Conservation (phyloP, 2,329 filamentous ascomycete species). For the Fusarium sp. region DNA sequence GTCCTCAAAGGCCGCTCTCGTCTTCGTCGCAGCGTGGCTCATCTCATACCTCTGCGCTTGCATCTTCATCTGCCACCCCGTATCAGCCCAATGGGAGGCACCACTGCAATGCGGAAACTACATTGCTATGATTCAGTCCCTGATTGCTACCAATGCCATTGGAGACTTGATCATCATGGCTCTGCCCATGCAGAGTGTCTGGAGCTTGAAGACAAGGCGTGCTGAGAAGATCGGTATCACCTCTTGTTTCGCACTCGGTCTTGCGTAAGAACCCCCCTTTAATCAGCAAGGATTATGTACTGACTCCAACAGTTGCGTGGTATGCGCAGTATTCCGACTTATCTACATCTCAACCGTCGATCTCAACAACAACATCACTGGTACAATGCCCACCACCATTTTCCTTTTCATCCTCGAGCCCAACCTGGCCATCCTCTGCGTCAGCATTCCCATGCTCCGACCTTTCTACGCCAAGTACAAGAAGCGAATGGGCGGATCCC, state of each 20-base stretch:
- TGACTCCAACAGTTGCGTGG: conserved; percentile 50
- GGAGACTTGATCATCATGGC: conserved; percentile 56
- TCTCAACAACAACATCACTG: conserved; percentile 53
- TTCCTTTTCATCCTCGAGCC: conserved; percentile 58
- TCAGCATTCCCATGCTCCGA: conserved; percentile 58
- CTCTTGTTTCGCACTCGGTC: conserved; percentile 53
- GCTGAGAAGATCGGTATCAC: conserved; percentile 55
- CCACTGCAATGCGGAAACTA: conserved; percentile 51
- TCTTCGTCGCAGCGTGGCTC: conserved; percentile 57
- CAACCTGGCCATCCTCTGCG: conserved; percentile 57
- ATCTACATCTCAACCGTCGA: conserved; percentile 55
- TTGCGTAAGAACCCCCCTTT: conserved; percentile 47
- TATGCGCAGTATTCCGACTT: conserved; percentile 56
- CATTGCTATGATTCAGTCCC: conserved; percentile 53
- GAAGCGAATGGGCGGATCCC: conserved; percentile 50
- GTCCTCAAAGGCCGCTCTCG: conserved; percentile 50
- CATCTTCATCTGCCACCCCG: conserved; percentile 62
- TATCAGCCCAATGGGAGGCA: conserved; percentile 59
- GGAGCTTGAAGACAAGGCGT: conserved; percentile 53
- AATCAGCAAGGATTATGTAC: fast-evolving
- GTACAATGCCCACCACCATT: conserved; percentile 56
- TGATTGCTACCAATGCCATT: conserved; percentile 55
- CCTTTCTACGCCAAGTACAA: conserved; percentile 53
- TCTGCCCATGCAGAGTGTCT: conserved; percentile 55
- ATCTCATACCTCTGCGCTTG: conserved; percentile 55